phyloP scores from a whole-genome alignment of 306 rosid species.

The Sicyos baderoa region DNA sequence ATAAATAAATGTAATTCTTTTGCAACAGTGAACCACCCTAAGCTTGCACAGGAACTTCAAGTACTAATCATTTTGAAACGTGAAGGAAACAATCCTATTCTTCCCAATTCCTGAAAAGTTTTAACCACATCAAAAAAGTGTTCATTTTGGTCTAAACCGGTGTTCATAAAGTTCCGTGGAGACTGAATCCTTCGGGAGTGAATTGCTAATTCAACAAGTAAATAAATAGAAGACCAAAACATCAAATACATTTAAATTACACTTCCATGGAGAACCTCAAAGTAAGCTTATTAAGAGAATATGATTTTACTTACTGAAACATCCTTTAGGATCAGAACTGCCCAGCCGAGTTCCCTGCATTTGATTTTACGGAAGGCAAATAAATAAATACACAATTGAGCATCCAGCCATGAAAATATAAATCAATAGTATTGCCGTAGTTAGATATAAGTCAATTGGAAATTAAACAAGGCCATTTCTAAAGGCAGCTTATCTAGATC shows the following conservation, averaged over 20 bases:
- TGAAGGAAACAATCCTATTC: conserved; percentile 56
- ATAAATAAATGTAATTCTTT: conserved; percentile 23
- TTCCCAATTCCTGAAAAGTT: conserved; percentile 48
- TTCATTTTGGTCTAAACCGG: conserved; percentile 14
- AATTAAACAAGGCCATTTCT: not conserved
- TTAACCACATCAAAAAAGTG: conserved; percentile 53
- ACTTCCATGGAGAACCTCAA: not conserved
- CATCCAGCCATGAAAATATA: not conserved
- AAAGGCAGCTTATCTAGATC: not conserved
- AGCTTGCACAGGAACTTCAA: conserved; percentile 39
- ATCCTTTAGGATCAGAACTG: conserved; percentile 98
- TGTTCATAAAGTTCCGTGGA: no score
- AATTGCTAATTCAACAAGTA: conserved; percentile 7
- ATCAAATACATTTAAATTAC: conserved; percentile 5
- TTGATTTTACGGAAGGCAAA: conserved; percentile 24
- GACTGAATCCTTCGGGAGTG: conserved; percentile 29
- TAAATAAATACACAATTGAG: not conserved
- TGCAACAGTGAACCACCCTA: conserved; percentile 62
- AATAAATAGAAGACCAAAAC: not conserved
- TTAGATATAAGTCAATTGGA: not conserved
- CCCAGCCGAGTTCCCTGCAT: conserved; percentile 98
- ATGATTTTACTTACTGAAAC: conserved; percentile 69
- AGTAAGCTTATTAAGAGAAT: conserved; percentile 21
- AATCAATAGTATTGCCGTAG: not conserved
- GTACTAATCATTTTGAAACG: conserved; percentile 30